A percentile compares a stretch with the other conserved stretches of the same genome.
Conservation (phyloP, 805 yeast species). For the Sugiyamaella smithiae region DNA sequence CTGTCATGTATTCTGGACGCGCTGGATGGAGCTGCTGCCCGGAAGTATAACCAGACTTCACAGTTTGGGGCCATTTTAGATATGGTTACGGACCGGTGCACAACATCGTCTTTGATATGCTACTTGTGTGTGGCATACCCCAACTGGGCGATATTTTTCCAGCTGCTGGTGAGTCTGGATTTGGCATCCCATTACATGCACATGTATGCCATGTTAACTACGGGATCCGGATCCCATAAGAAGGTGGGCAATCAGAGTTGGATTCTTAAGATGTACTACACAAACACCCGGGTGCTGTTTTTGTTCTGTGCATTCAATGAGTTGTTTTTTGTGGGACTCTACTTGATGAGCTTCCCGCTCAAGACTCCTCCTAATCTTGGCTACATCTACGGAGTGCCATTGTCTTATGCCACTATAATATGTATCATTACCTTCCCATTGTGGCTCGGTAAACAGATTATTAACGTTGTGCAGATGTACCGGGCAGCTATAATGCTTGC, state of each 20-base stretch:
- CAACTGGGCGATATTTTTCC: conserved; percentile 65
- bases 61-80: conserved; percentile 94
- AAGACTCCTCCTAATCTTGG: conserved; percentile 42
- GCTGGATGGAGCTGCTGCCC: conserved; percentile 92
- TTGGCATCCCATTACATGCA: conserved; percentile 96
- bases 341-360: conserved; percentile 65
- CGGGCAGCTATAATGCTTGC: conserved; percentile 85
- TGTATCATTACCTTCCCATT: conserved; percentile 70
- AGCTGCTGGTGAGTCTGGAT: conserved; percentile 70
- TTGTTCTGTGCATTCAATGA: conserved; percentile 92
- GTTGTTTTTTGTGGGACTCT: conserved; percentile 84
- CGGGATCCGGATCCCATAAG: conserved; percentile 83
- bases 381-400: conserved; percentile 34
- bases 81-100: conserved; percentile 98
- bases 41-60: conserved; percentile 84
- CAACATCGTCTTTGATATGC: conserved; percentile 90
- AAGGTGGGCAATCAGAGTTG: conserved; percentile 68
- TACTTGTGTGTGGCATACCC: conserved; percentile 82
- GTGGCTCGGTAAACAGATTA: conserved; percentile 85
- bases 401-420: conserved; percentile 60
- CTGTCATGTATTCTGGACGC: conserved; percentile 93
- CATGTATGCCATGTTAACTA: conserved; percentile 88
- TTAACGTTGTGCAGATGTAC: conserved; percentile 83
- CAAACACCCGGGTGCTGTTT: conserved; percentile 78
- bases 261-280: conserved; percentile 81